Base-by-base conservation (phyloP, 2,329 filamentous ascomycete genomes). In the Didymellaceae sp. region DNA sequence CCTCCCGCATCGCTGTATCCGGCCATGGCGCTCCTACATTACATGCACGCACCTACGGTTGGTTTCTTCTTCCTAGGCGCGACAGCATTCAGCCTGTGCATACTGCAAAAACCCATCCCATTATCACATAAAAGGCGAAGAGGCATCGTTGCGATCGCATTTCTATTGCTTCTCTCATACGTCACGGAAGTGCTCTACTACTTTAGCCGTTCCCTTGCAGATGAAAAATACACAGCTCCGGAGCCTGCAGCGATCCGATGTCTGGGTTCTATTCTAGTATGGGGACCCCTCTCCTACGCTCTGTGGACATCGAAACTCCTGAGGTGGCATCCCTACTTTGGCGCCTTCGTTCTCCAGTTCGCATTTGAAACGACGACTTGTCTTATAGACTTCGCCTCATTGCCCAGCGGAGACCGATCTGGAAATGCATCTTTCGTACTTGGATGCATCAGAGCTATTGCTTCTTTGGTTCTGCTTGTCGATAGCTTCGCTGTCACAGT, bases 261-360 rank as follows among this genome's bases (percentile, higher is more conserved):
- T 54, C 44, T 74, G 2, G 66, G 70, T 4, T 70, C 67, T 0
- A 67, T 73, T 26, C 57, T 74, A 0, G 59, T 71, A 28, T 74
- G 68, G 70, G 56, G 53, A 14, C 59, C 62, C 4, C 54, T 72
- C 2, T 54, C 52, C 5, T 60, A 65, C 20, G 55, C 61, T 7
- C 16, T 72, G 10, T 59, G 63, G 49, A 58, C 56, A 5, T 58
- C 58, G 21, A 58, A 62, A 17, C 45, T 54, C 3, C 50, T 69
- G 16, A 58, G 58, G 33, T 73, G 70, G 71, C 58, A 67, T 48
- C 65, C 68, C 6, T 73, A 66, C 45, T 69, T 71, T 52, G 69
- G 68, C 22, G 55, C 66, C 1, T 72, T 71, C 33, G 56, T 67
- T 22, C 30, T 68, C 5, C 62, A 71, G 13, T 71, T 72, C 22